Percentiles rank a stretch among this genome's conserved stretches.
phyloP scores from a whole-genome alignment of 1,284 basidiomycete species.

The Coriolopsis trogii region DNA sequence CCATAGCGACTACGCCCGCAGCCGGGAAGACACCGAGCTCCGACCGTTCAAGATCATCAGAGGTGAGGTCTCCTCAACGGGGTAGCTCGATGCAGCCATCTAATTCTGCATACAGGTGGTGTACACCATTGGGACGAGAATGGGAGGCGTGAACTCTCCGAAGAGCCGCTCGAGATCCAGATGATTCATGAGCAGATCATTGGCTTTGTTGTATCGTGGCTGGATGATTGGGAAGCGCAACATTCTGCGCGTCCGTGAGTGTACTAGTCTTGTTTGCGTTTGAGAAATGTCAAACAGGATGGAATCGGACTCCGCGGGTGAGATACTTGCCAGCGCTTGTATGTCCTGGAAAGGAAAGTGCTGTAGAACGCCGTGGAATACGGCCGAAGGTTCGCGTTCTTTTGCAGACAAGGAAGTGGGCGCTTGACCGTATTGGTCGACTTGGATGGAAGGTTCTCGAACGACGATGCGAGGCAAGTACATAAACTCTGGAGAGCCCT shows the following conservation, averaged over 20 bases:
- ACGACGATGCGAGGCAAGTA: conserved; percentile 31
- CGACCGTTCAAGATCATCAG: conserved; percentile 89
- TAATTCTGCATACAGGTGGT: conserved; percentile 50
- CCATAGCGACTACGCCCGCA: conserved; percentile 76
- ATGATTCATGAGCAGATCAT: conserved; percentile 85
- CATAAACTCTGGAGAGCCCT: conserved; percentile 25
- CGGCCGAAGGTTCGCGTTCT: conserved; percentile 31
- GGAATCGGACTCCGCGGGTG: no score
- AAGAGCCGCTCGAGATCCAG: conserved; percentile 81
- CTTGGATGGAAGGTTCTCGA: conserved; percentile 36
- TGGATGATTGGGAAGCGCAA: conserved; percentile 57
- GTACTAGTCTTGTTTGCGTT: no score
- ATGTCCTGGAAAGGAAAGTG: conserved; percentile 20
- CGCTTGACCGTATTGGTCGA: conserved; percentile 33
- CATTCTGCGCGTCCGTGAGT: no score
- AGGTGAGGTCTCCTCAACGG: no score
- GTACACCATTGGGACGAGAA: conserved; percentile 94
- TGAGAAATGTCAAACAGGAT: no score
- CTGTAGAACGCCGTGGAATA: conserved; percentile 27
- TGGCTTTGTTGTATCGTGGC: conserved; percentile 81
- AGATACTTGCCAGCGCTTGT: no score
- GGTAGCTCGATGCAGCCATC: background rate
- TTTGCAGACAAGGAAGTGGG: conserved; percentile 21
- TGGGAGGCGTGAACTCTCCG: conserved; percentile 63
- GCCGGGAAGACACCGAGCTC: conserved; percentile 70